Evolutionary conservation across 306 rosid species (phyloP).

Genomic region (Leucaena leucocephala): DNA sequence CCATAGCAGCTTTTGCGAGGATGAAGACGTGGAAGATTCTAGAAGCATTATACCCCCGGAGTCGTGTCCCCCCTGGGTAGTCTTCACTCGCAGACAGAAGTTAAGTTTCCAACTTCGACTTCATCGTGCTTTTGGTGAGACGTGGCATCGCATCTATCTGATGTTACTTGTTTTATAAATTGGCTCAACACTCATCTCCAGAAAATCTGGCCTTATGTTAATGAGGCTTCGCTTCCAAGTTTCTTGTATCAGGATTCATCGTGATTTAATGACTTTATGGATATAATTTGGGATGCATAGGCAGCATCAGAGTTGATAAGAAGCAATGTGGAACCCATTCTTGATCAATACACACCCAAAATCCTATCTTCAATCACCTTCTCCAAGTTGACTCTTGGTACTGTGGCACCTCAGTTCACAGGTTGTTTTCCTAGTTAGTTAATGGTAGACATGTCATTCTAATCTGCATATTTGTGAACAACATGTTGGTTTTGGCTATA

Average conservation of each 20-base stretch:
- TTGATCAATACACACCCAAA: constrained; percentile 72
- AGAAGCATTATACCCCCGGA: constrained; percentile 63
- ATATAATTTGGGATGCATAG: constrained; percentile 41
- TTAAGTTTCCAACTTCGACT: constrained; percentile 46
- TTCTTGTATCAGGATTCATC: neutral
- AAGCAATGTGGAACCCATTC: constrained; percentile 71
- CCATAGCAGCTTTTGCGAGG: constrained; percentile 71
- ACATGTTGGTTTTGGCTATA: no score
- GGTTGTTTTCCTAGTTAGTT: constrained; percentile 35
- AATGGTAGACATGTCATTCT: no score
- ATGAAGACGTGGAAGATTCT: constrained; percentile 85
- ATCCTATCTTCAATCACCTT: constrained; percentile 72
- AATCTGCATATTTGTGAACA: no score
- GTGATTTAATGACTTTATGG: neutral
- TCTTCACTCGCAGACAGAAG: constrained; percentile 78
- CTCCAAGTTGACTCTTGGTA: constrained; percentile 88
- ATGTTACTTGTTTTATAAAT: constrained; percentile 39
- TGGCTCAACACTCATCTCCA: constrained; percentile 75
- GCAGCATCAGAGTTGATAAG: constrained; percentile 83
- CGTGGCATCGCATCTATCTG: constrained; percentile 5
- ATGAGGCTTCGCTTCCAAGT: constrained; percentile 51
- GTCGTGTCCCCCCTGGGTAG: constrained; percentile 82
- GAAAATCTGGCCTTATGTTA: constrained; percentile 80
- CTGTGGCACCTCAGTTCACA: constrained; percentile 88
- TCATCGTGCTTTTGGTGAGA: neutral